Percentiles rank a stretch among this genome's conserved stretches.
phyloP scores from a whole-genome alignment of 371 early-diverging fungal genomes.

The Cokeromyces recurvatus region DNA sequence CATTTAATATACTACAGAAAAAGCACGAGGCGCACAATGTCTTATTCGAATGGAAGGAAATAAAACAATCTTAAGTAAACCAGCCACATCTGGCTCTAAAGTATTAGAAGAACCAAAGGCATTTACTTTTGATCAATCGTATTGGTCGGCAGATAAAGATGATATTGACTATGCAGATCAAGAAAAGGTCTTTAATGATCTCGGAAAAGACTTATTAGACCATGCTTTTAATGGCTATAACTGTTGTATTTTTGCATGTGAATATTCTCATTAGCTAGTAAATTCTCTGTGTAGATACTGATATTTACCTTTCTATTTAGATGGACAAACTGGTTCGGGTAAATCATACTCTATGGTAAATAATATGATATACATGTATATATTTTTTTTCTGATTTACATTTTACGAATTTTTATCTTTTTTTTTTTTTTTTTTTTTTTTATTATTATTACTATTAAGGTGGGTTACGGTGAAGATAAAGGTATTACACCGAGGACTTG shows the following conservation, averaged over 20 bases:
- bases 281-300: too few species aligned
- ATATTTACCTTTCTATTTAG: conserved; percentile 20
- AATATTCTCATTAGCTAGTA: too few species aligned
- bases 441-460: too few species aligned
- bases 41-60: conserved; percentile 61
- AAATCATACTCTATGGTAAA: conserved; percentile 80
- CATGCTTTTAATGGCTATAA: conserved; percentile 84
- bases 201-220: conserved; percentile 69
- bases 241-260: conserved; percentile 79
- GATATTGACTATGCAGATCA: conserved; percentile 67
- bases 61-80: conserved; percentile 57
- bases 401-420: too few species aligned
- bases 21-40: conserved; percentile 49
- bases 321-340: conserved; percentile 82
- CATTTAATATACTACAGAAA: too few species aligned
- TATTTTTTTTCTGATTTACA: too few species aligned
- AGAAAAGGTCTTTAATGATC: conserved; percentile 60
- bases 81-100: conserved; percentile 22
- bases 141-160: conserved; percentile 65
- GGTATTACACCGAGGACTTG: conserved; percentile 81
- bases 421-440: too few species aligned
- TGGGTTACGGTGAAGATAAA: conserved; percentile 61
- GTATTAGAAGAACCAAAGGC: conserved; percentile 35
- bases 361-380: too few species aligned
- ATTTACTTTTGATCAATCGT: conserved; percentile 78